These are phyloP conservation scores for Teratosphaeria gauchensis DNA, from an alignment of 2,329 filamentous ascomycete species.

Conservation along the genomic window DNA sequence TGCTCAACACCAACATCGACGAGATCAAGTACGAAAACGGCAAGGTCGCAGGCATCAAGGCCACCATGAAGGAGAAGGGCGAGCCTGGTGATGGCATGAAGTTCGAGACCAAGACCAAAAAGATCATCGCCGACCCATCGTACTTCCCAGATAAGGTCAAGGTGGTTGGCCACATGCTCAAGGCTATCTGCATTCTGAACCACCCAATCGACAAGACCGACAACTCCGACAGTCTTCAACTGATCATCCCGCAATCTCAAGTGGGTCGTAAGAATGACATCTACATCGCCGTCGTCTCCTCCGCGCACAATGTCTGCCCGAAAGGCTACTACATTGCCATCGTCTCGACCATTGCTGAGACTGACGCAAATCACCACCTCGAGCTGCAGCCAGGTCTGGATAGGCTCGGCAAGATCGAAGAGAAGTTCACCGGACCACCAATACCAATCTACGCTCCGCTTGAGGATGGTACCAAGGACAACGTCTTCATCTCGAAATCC, in stretches of 20 bases:
- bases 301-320: conserved; percentile 94
- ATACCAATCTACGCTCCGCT: conserved; percentile 91
- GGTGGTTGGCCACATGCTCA: conserved; percentile 80
- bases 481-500: conserved; percentile 96
- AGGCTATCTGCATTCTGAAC: conserved; percentile 95
- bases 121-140: conserved; percentile 90
- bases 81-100: conserved; percentile 68
- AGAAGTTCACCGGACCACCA: conserved; percentile 90
- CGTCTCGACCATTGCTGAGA: conserved; percentile 93
- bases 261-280: conserved; percentile 96
- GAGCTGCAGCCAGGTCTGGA: conserved; percentile 90
- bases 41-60: conserved; percentile 93
- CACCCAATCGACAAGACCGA: conserved; percentile 87
- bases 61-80: conserved; percentile 83
- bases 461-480: conserved; percentile 72
- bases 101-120: conserved; percentile 91
- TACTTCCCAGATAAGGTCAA: conserved; percentile 90
- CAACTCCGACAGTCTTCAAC: conserved; percentile 78
- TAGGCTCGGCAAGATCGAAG: conserved; percentile 84
- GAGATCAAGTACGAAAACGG: conserved; percentile 71
- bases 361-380: conserved; percentile 82
- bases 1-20: conserved; percentile 92
- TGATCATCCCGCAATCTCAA: conserved; percentile 97
- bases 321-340: conserved; percentile 99
- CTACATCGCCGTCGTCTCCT: conserved; percentile 92